Evolutionary conservation across 2,329 filamentous ascomycete genomes (phyloP), one percentile per base, ranked within the genome.

Genomic region (Colletotrichum ledebouriae): DNA sequence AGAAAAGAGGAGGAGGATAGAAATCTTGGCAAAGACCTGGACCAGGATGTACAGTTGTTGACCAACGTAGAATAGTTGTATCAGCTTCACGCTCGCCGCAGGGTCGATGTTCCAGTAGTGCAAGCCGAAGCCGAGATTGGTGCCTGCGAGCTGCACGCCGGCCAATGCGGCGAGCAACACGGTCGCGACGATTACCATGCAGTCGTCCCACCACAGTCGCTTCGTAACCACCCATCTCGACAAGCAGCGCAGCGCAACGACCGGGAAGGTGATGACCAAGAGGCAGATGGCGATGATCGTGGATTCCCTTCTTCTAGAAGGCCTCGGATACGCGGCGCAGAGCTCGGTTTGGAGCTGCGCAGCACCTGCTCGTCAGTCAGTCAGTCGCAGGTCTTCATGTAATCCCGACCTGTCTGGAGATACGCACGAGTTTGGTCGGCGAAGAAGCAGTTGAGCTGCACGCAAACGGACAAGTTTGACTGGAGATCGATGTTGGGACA

Each of bases 91-190:
- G 13, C 63, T 60, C 12, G 63, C 56, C 1, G 42, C 25, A 4
- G 71, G 71, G 25, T 71, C 44, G 4, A 73, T 67, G 53, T 73
- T 69, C 72, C 72, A 73, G 58, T 70, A 73, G 59, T 73, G 72
- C 13, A 68, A 25, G 2, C 72, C 72, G 47, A 73, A 73, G 11
- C 71, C 71, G 15, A 72, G 47, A 2, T 70, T 37, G 20, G 70
- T 46, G 46, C 64, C 63, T 2, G 70, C 67, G 10, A 72, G 57
- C 20, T 71, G 62, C 3, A 69, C 52, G 34, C 64, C 68, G 6
- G 63, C 70, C 34, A 69, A 59, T n/a, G 39, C 65, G 37, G 67
- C 50, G 6, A 71, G 50, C 4, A 70, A 25, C 2, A 61, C 47
- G 15, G 59, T 59, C 5, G 64, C 59, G 0, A 62, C 10, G 10